Conservation (phyloP, 768 basidiomycete genomes). For the Pluteus cervinus region DNA sequence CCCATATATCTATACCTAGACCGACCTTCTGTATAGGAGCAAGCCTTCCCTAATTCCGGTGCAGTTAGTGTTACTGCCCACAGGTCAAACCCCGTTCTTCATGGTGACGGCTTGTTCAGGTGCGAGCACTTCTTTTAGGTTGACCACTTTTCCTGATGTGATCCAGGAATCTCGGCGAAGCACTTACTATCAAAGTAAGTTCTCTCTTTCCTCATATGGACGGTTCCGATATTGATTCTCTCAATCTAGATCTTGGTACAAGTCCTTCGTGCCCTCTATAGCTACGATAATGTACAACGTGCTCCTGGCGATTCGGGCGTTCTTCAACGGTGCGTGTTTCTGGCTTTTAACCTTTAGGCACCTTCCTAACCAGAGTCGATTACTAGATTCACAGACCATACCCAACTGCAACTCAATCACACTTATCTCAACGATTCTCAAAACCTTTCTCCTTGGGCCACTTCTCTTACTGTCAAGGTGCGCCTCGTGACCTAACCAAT, state of each 20-base stretch:
- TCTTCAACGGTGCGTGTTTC: no score
- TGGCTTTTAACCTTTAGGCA: no score
- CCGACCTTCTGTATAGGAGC: slow-evolving; percentile 30
- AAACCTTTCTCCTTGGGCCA: slow-evolving; percentile 59
- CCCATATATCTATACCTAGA: neutral
- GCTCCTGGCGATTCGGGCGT: slow-evolving; percentile 64
- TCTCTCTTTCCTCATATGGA: neutral
- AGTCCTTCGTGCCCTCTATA: slow-evolving; percentile 60
- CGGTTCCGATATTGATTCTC: no score
- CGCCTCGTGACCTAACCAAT: no score
- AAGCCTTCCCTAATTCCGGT: slow-evolving; percentile 44
- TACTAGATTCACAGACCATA: slow-evolving; percentile 45
- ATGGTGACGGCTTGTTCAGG: slow-evolving; percentile 42
- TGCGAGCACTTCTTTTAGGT: no score
- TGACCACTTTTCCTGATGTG: no score
- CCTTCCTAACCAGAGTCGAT: no score
- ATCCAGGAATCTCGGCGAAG: slow-evolving; percentile 37
- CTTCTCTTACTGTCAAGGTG: slow-evolving; percentile 55
- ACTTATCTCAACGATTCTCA: slow-evolving; percentile 51
- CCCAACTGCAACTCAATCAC: slow-evolving; percentile 42
- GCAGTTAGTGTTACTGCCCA: slow-evolving; percentile 41
- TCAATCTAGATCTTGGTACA: slow-evolving; percentile 44
- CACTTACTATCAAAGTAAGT: slow-evolving; percentile 50
- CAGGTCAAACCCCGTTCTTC: slow-evolving; percentile 36
- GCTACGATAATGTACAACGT: slow-evolving; percentile 51